Conservation (phyloP, 106 monocot species). For the Dendrobium nobile region DNA sequence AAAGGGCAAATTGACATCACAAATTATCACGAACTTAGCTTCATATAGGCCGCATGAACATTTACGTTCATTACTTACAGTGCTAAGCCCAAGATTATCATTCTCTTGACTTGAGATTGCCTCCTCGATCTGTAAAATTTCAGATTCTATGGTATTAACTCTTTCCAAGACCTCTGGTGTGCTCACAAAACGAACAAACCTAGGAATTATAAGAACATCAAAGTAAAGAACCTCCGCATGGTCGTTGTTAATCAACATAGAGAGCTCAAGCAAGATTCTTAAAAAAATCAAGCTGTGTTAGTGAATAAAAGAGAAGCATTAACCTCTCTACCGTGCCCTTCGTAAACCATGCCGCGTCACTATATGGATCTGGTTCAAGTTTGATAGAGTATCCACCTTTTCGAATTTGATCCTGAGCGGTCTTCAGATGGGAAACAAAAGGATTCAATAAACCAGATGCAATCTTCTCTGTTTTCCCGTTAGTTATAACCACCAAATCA, state of each 20-base stretch:
- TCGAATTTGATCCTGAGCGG: slow-evolving; percentile 51
- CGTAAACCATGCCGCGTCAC: slow-evolving; percentile 53
- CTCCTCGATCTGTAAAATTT: slow-evolving; percentile 56
- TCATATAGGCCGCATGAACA: neutral
- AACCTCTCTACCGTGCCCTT: slow-evolving; percentile 64
- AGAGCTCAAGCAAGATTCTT: too few species aligned
- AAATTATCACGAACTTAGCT: neutral
- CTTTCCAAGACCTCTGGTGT: slow-evolving; percentile 64
- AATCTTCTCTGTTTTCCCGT: slow-evolving; percentile 61
- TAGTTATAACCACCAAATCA: slow-evolving; percentile 47
- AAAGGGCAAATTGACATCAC: neutral
- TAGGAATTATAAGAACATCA: slow-evolving; percentile 6
- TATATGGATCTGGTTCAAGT: slow-evolving; percentile 34
- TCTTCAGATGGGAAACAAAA: slow-evolving; percentile 56
- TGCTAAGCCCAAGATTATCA: slow-evolving; percentile 21
- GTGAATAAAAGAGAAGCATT: too few species aligned
- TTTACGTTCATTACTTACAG: slow-evolving; percentile 18
- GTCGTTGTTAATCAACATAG: too few species aligned
- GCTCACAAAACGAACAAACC: slow-evolving; percentile 75
- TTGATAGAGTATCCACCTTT: slow-evolving; percentile 71
- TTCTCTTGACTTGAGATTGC: slow-evolving; percentile 44
- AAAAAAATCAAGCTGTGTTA: too few species aligned
- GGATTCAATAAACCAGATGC: slow-evolving; percentile 63
- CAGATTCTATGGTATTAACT: slow-evolving; percentile 46
- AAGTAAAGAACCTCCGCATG: neutral